A percentile compares a stretch with the other conserved stretches of the same genome.
Conservation (phyloP, 164 flowering plant genomes). For the Berberis thunbergii region DNA sequence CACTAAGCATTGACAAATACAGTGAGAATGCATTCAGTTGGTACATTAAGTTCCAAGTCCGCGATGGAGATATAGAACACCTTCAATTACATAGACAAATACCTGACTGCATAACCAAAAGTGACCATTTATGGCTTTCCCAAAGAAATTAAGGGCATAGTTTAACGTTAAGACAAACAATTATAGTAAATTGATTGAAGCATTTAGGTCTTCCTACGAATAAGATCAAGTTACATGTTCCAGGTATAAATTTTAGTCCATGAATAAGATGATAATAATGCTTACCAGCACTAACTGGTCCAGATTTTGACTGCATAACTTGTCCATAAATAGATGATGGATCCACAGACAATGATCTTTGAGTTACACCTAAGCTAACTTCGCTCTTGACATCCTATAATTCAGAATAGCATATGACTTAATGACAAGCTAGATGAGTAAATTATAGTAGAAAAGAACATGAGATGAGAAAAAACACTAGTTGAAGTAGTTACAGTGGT, state of each 20-base stretch:
- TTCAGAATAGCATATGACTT: constrained; percentile 4
- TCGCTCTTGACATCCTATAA: constrained; percentile 67
- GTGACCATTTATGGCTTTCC: too few species aligned
- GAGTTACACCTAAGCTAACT: constrained; percentile 50
- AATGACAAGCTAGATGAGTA: neutral
- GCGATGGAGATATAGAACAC: too few species aligned
- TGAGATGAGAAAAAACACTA: neutral
- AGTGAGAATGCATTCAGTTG: too few species aligned
- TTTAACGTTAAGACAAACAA: too few species aligned
- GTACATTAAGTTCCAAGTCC: too few species aligned
- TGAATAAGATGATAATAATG: neutral
- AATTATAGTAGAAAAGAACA: neutral
- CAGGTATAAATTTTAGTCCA: neutral
- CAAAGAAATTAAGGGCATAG: too few species aligned
- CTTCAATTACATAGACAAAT: too few species aligned
- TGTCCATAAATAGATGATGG: constrained; percentile 79
- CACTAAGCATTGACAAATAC: too few species aligned
- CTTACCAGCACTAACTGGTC: constrained; percentile 58
- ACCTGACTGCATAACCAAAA: too few species aligned
- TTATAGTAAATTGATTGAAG: too few species aligned
- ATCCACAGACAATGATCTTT: constrained; percentile 72
- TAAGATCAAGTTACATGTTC: neutral
- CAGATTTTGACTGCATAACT: constrained; percentile 78
- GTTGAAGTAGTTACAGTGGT: constrained; percentile 39
- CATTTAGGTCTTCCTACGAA: too few species aligned